Evolutionary conservation across 1,284 basidiomycete species (phyloP), one percentile per base, ranked within the genome.

Genomic region (Agroathelia rolfsii): DNA sequence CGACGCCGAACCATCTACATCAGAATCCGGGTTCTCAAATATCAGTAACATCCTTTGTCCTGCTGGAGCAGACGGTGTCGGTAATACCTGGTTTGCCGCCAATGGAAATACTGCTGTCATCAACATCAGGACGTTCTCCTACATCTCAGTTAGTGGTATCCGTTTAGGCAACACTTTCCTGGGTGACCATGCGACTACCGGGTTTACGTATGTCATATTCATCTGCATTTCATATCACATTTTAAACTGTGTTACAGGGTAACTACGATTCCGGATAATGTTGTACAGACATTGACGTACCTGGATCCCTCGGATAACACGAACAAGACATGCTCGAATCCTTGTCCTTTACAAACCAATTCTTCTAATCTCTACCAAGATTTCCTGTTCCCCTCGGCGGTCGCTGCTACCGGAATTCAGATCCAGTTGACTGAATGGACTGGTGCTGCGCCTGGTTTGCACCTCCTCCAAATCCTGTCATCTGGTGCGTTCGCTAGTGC

Each of bases 141-240:
- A 71, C 46, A 69, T 85, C 40, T 74, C 68, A 35, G 81, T 73
- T 3, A 76, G 68, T 34, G 94, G 93, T 7, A 56, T 97, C 29
- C 76, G 94, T 26, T 61, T 98, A 24, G 90, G 88, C 18, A 97
- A 98, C 60, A 92, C 89, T 1, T 87, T 92, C 52, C 64, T 78
- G 40, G 61, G 71, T 30, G 75, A 78, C 28, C 77, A 84, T 41
- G 84, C 88, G 12, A 92, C 92, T 0, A 84, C 74, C 12, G 71
- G 66, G 2, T 98, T 98, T 56, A 83, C 72, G 88, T 92, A 51
- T 37, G 72, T 56, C 8, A 21, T 27, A 26, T 15, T 30, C 34
- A 41, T 30, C 20, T 34, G 8, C 22, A n/a, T n/a, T n/a, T n/a
- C n/a, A 30, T 32, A 6, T 18, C 20, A 3, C 13, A 23, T 30